Percentiles rank a stretch among this genome's conserved stretches.
Evolutionary conservation across 495 filamentous ascomycete species (phyloP).

Genomic region (Cercophora scortea): DNA sequence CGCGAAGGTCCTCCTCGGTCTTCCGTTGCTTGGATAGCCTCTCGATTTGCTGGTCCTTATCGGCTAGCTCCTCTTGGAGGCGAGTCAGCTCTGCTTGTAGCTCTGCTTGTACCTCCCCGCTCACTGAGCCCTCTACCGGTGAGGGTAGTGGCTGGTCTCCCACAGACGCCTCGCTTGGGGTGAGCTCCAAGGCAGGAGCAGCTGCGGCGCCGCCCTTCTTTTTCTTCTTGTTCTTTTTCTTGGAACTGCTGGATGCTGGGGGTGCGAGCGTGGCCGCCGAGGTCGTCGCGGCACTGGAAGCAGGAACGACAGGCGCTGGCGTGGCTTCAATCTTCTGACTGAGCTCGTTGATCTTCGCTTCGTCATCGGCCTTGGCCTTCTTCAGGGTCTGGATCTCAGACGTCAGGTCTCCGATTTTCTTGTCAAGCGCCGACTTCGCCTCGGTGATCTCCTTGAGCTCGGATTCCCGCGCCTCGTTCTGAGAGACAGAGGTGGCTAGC

Average conservation of each 20-base stretch:
- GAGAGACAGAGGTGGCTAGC: conserved; percentile 15
- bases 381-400: conserved; percentile 28
- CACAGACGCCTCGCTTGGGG: conserved; percentile 17
- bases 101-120: conserved; percentile 31
- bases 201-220: conserved; percentile 46
- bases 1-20: conserved; percentile 69
- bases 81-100: conserved; percentile 33
- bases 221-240: conserved; percentile 90
- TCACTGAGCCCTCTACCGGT: conserved; percentile 13
- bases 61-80: conserved; percentile 54
- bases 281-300: conserved; percentile 9
- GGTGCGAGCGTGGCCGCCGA: conserved; percentile 3
- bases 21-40: conserved; percentile 56
- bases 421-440: conserved; percentile 23
- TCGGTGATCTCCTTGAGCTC: conserved; percentile 23
- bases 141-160: conserved; percentile 18
- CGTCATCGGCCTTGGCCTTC: conserved; percentile 24
- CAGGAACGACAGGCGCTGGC: conserved; percentile 5
- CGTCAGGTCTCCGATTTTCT: conserved; percentile 22
- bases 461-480: conserved; percentile 30
- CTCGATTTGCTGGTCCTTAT: conserved; percentile 66
- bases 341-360: conserved; percentile 24
- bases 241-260: conserved; percentile 42
- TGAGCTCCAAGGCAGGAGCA: conserved; percentile 7
- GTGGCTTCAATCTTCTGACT: conserved; percentile 27